Conservation (phyloP, 208 protist genomes). For the Leishmania aethiopica region DNA sequence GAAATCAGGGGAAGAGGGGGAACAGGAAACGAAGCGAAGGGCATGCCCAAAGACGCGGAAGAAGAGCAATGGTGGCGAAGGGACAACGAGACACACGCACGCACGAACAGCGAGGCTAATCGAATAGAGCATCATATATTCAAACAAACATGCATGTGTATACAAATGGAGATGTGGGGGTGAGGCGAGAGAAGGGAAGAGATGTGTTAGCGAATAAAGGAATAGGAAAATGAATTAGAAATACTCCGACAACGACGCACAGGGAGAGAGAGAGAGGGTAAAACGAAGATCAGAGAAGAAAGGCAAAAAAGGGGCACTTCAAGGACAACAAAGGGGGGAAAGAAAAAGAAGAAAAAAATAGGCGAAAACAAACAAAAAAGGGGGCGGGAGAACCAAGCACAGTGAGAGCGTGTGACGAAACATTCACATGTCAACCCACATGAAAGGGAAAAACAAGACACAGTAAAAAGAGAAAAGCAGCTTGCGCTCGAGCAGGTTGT, state of each 20-base stretch:
- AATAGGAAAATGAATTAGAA: neutral
- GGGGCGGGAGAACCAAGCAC: neutral
- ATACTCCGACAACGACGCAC: neutral
- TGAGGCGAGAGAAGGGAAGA: neutral
- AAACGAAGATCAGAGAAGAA: neutral
- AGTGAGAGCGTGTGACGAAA: constrained; percentile 1
- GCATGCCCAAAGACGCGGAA: neutral
- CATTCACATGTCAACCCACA: neutral
- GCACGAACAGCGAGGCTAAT: neutral
- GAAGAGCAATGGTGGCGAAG: neutral
- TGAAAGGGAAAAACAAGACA: neutral
- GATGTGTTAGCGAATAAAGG: neutral
- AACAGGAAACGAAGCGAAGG: neutral
- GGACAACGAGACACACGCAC: neutral
- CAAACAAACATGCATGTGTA: neutral
- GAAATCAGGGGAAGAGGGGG: neutral
- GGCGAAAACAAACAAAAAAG: neutral
- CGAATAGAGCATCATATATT: neutral
- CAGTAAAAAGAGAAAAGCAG: neutral
- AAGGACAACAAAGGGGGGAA: neutral
- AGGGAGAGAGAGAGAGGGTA: neutral
- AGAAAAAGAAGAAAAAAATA: neutral
- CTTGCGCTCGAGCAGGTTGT: neutral
- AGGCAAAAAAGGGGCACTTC: neutral
- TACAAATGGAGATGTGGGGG: neutral